Evolutionary conservation across 2,329 filamentous ascomycete species (phyloP).

Genomic region (Dactylonectria estremocensis): DNA sequence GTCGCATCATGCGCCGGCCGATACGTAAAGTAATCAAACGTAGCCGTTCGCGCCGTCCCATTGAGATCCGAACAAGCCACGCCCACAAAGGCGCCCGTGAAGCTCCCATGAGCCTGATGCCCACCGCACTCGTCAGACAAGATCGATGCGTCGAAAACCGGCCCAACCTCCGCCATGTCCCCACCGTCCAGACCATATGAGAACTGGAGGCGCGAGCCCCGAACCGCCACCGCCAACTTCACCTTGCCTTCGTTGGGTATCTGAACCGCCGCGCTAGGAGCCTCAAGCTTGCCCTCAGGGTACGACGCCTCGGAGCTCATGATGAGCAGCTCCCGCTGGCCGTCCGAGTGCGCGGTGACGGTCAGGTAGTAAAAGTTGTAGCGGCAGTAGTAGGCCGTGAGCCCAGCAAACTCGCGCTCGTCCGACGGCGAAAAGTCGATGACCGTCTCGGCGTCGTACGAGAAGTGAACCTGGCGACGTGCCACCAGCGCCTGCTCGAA

Average conservation of each 20-base stretch:
- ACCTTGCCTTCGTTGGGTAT: constrained; percentile 71
- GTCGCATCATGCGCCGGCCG: constrained; percentile 61
- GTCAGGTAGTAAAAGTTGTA: constrained; percentile 77
- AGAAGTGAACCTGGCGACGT: constrained; percentile 71
- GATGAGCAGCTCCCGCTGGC: constrained; percentile 71
- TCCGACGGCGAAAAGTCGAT: constrained; percentile 69
- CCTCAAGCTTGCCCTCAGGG: constrained; percentile 64
- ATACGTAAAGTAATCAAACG: constrained; percentile 69
- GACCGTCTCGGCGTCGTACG: constrained; percentile 71
- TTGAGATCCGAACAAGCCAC: constrained; percentile 71
- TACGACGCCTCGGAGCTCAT: constrained; percentile 70
- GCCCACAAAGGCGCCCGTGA: constrained; percentile 74
- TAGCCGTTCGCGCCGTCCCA: constrained; percentile 62
- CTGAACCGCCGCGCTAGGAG: constrained; percentile 59
- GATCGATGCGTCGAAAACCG: constrained; percentile 71
- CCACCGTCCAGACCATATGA: constrained; percentile 66
- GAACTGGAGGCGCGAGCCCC: constrained; percentile 69
- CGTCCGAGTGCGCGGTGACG: constrained; percentile 70
- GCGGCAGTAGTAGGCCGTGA: constrained; percentile 75
- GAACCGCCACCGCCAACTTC: constrained; percentile 64
- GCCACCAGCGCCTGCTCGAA: constrained; percentile 72
- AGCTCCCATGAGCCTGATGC: constrained; percentile 73
- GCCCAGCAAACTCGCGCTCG: constrained; percentile 73
- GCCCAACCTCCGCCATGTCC: constrained; percentile 65
- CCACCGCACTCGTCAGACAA: constrained; percentile 76